Evolutionary conservation across 2,329 filamentous ascomycete genomes (phyloP), one percentile per base, ranked within the genome.

Genomic region (Hysterium pulicare): DNA sequence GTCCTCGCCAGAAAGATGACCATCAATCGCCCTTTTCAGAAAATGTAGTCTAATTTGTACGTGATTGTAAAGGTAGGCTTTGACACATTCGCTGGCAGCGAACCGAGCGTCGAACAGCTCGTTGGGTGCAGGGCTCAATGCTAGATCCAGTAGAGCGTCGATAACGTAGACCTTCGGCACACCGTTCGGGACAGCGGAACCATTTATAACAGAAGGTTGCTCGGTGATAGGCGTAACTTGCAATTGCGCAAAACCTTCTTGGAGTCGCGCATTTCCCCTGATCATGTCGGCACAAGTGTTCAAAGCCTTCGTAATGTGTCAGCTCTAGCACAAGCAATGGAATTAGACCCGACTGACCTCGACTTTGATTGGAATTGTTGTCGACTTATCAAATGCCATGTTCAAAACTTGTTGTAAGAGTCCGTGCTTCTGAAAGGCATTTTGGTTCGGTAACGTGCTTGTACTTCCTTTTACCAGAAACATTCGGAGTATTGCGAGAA

Each of bases 31-130:
- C 56, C 91, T 79, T 40, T 83, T 78, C 16, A 97, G 73, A 57
- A 97, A 96, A 68, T 97, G 90, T 40, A 84, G 75, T 34, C 86
- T 83, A 46, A 96, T 91, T 42, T 86, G 82, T 28, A 82, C 70
- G 63, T 97, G 90, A 34, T 85, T 82, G 55, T 80, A 82, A 56
- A 96, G 89, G 66, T 98, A 98, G 2, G 93, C 89, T 65, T 95
- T 90, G 47, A 98, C 81, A 58, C 91, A 95, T 55, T 91, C 85
- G 62, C 87, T 93, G 17, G 88, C 90, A 16, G 91, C 87, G 58
- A 90, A 79, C 19, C 93, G 83, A 28, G 91, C 75, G 64, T 95
- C 85, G 53, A 95, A 86, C 26, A 86, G 75, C 40, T 83, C 77
- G 16, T 80, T 69, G 0, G 83, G 72, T 22, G 84, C 77, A 17